phyloP scores from a whole-genome alignment of 1,139 yeast species.

The Lodderomyces oxycetoniae region DNA sequence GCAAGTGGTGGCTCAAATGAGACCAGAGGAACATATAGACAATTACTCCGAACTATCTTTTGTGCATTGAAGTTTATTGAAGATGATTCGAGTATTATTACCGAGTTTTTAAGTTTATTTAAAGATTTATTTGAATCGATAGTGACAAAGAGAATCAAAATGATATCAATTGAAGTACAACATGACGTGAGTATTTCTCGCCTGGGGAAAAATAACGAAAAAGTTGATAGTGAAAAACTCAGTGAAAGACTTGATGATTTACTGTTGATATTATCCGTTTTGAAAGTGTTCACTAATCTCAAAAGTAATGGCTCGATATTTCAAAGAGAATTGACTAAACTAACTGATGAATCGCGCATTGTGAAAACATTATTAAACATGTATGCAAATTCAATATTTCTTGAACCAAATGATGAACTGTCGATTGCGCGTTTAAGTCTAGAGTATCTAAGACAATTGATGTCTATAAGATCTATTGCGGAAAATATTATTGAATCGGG shows the following conservation, averaged over 20 bases:
- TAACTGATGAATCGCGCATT: slow-evolving; percentile 56
- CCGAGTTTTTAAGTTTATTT: slow-evolving; percentile 44
- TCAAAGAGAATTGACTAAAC: slow-evolving; percentile 47
- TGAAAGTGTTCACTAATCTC: slow-evolving; percentile 52
- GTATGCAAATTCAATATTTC: slow-evolving; percentile 63
- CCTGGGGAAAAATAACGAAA: slow-evolving; percentile 21
- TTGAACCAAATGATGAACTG: slow-evolving; percentile 58
- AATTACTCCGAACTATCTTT: slow-evolving; percentile 55
- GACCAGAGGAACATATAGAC: slow-evolving; percentile 44
- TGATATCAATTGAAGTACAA: slow-evolving; percentile 53
- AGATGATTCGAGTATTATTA: slow-evolving; percentile 24
- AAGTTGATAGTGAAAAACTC: slow-evolving; percentile 27
- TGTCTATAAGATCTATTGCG: slow-evolving; percentile 59
- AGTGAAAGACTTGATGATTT: slow-evolving; percentile 59
- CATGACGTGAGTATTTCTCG: slow-evolving; percentile 43
- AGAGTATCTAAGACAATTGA: slow-evolving; percentile 64
- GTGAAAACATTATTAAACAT: slow-evolving; percentile 59
- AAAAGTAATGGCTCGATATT: slow-evolving; percentile 40
- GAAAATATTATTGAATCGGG: slow-evolving; percentile 63
- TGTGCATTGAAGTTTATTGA: slow-evolving; percentile 42
- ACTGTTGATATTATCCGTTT: slow-evolving; percentile 55
- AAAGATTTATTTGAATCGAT: slow-evolving; percentile 53
- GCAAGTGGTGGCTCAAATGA: not conserved
- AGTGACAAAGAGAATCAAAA: slow-evolving; percentile 55
- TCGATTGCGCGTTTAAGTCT: slow-evolving; percentile 71